phyloP scores from a whole-genome alignment of 106 monocot genomes.

The Ottelia alismoides region DNA sequence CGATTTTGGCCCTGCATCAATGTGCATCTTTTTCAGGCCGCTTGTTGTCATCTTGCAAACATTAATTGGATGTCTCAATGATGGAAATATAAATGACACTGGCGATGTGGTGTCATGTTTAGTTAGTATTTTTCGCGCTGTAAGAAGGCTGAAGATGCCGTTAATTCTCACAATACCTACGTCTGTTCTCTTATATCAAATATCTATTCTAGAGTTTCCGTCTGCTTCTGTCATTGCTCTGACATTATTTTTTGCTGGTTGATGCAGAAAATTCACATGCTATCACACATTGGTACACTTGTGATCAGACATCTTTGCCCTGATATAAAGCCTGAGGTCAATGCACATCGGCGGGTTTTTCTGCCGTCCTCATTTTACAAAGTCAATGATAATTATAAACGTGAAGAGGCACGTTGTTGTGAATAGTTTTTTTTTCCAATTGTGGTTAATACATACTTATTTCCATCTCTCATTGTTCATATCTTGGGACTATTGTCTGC shows the following conservation, averaged over 20 bases:
- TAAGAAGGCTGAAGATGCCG: constrained; percentile 76
- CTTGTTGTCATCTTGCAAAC: constrained; percentile 38
- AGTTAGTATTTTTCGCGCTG: constrained; percentile 57
- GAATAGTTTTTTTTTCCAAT: too few relatives aligned
- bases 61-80: constrained; percentile 19
- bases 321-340: constrained; percentile 15
- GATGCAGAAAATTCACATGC: constrained; percentile 70
- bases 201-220: too few relatives aligned
- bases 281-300: constrained; percentile 45
- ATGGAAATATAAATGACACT: constrained; percentile 10
- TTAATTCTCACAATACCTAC: constrained; percentile 34
- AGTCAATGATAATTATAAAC: constrained; percentile 9
- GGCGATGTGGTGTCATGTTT: constrained; percentile 26
- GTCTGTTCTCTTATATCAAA: too few relatives aligned
- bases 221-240: too few relatives aligned
- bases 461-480: too few relatives aligned
- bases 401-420: constrained; percentile 25
- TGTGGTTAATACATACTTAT: too few relatives aligned
- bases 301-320: constrained; percentile 26
- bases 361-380: constrained; percentile 81
- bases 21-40: too few relatives aligned
- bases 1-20: too few relatives aligned
- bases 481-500: too few relatives aligned
- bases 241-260: too few relatives aligned
- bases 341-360: constrained; percentile 30